Evolutionary conservation across 208 protist species (phyloP), one percentile per base, ranked within the genome.

Genomic region (Trypanosoma avium): DNA sequence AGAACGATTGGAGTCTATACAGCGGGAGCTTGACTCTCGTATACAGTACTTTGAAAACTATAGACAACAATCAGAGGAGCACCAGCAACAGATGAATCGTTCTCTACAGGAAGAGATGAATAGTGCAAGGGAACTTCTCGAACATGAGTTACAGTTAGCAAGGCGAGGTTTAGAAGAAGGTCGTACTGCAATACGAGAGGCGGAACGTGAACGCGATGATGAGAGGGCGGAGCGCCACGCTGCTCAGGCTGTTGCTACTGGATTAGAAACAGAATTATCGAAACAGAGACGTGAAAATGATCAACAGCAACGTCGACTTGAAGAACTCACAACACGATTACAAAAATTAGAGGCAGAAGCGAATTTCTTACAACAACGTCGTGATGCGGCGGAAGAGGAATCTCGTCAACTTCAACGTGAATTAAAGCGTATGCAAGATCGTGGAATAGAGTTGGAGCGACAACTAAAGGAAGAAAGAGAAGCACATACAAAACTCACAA

Each of bases 91-190:
- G 0, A 73, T 85, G 52, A 78, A 66, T 35, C 66, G 43, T 21
- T 59, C 75, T 22, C 65, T 88, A 67, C 70, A 85, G 57, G 67
- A 70, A 57, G 84, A 91, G 68, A 33, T 86, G 61, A 35, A 45
- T 13, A 48, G 46, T 22, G 66, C 79, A 29, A 76, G 70, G 15
- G 21, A 49, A 5, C 49, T 70, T 48, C 61, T 88, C 17, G 81
- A 81, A 43, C 64, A 73, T 38, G 79, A 78, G n/a, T 61, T 76
- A 30, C 32, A 67, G 38, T 55, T 75, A 27, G 59, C 64, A 17
- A 59, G 78, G 12, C 43, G 59, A n/a, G 59, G 56, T n/a, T 27
- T 61, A 30, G 40, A 57, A 10, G 35, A 59, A 45, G 45, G 55
- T 38, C 29, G 48, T 21, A 38, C 22, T 17, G 32, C 29, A 27